A percentile compares a stretch with the other conserved stretches of the same genome.
These are phyloP conservation scores for Nakaseomyces nivariensis DNA, from an alignment of 1,139 yeast genomes.

Conservation along the genomic window DNA sequence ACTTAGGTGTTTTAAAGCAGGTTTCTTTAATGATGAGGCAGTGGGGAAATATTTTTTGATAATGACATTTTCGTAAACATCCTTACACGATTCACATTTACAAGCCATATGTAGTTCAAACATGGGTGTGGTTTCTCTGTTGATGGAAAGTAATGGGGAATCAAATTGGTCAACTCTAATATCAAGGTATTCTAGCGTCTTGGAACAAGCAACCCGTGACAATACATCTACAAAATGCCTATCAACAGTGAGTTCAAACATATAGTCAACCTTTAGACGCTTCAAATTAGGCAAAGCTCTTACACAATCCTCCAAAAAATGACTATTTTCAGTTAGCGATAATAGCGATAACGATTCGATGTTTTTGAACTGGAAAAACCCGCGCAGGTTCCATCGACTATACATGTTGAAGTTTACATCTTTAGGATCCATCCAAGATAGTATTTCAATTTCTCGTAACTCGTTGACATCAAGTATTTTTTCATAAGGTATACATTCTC, in stretches of 20 bases:
- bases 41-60: slow-evolving; percentile 19
- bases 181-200: slow-evolving; percentile 19
- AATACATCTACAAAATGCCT: slow-evolving; percentile 6
- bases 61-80: slow-evolving; percentile 16
- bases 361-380: slow-evolving; percentile 15
- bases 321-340: slow-evolving; percentile 17
- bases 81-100: slow-evolving; percentile 21
- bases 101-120: slow-evolving; percentile 19
- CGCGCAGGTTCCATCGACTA: slow-evolving; percentile 17
- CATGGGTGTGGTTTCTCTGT: slow-evolving; percentile 14
- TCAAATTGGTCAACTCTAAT: slow-evolving; percentile 17
- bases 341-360: slow-evolving; percentile 16
- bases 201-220: slow-evolving; percentile 11
- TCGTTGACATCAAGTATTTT: slow-evolving; percentile 18
- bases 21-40: slow-evolving; percentile 13
- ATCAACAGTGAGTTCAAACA: slow-evolving; percentile 18
- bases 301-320: slow-evolving; percentile 14
- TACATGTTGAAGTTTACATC: slow-evolving; percentile 16
- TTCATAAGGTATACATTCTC: slow-evolving; percentile 8
- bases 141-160: slow-evolving; percentile 15
- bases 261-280: slow-evolving; percentile 21
- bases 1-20: slow-evolving; percentile 15
- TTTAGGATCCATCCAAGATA: slow-evolving; percentile 24
- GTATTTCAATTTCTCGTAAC: slow-evolving; percentile 18
- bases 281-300: slow-evolving; percentile 10